Evolutionary conservation across 2,329 filamentous ascomycete species (phyloP).

Genomic region (Aspergillus neoniger): DNA sequence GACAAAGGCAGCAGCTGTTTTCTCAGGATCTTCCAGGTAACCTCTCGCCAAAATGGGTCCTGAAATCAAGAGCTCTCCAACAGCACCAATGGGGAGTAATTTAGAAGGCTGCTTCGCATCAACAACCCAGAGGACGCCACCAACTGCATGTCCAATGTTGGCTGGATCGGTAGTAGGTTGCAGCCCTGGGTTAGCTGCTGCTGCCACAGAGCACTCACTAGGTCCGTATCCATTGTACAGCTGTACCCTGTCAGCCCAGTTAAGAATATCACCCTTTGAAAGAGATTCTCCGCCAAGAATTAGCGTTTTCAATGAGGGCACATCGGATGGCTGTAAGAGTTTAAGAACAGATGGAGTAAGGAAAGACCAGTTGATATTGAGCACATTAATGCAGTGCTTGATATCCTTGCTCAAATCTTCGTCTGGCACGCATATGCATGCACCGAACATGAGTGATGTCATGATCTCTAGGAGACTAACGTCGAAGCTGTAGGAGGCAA

Average conservation of each 20-base stretch:
- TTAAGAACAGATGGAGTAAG: conserved; percentile 18
- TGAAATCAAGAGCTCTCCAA: conserved; percentile 19
- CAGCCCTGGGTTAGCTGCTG: conserved; percentile 9
- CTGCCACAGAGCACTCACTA: conserved; percentile 28
- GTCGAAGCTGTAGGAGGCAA: conserved; percentile 51
- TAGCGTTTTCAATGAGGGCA: conserved; percentile 15
- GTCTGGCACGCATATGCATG: conserved; percentile 57
- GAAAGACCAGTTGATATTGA: conserved; percentile 45
- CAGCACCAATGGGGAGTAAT: conserved; percentile 17
- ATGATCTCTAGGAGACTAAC: conserved; percentile 53
- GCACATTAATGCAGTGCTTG: conserved; percentile 40
- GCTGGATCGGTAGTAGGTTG: conserved; percentile 11
- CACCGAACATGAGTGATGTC: conserved; percentile 54
- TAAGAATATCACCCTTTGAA: conserved; percentile 9
- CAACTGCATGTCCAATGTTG: conserved; percentile 17
- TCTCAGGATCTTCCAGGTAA: conserved; percentile 14
- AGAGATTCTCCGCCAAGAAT: conserved; percentile 15
- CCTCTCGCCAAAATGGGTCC: conserved; percentile 15
- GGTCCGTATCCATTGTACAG: conserved; percentile 38
- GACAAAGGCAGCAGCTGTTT: conserved; percentile 16
- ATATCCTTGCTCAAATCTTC: conserved; percentile 44
- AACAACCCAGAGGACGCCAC: conserved; percentile 16
- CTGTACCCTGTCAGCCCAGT: conserved; percentile 12
- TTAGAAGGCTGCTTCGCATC: conserved; percentile 16
- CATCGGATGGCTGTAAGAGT: conserved; percentile 12